Conservation (phyloP, 2,329 filamentous ascomycete genomes). For the Sporothrix curviconia region DNA sequence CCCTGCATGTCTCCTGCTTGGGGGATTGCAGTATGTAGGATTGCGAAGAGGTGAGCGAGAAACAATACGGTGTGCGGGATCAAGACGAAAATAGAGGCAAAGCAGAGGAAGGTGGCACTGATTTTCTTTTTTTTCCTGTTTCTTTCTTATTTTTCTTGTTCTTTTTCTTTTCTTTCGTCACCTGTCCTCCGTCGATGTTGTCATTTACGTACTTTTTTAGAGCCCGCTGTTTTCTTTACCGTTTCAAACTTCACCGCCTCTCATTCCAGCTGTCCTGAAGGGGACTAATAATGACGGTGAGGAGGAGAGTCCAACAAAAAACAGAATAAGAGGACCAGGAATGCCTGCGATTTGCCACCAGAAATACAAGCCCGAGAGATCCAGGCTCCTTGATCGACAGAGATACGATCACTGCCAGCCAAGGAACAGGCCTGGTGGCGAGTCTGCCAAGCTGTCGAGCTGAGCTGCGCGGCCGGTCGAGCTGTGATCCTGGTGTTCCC, state of each 20-base stretch:
- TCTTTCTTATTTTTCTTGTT: neutral
- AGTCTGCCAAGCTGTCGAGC: too few species aligned
- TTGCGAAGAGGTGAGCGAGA: too few species aligned
- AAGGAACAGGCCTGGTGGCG: too few species aligned
- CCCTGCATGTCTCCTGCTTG: neutral
- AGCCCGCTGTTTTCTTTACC: conserved; percentile 7
- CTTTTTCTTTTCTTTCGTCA: neutral
- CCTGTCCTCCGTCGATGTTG: neutral
- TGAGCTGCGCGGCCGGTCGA: too few species aligned
- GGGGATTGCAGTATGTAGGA: neutral
- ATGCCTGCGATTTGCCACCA: too few species aligned
- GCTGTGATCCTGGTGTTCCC: too few species aligned
- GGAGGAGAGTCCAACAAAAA: neutral
- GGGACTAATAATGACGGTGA: neutral
- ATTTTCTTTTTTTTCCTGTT: neutral
- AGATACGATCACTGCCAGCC: too few species aligned
- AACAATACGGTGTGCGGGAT: neutral
- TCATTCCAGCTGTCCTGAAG: conserved; percentile 5
- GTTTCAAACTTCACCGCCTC: conserved; percentile 10
- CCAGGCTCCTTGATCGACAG: too few species aligned
- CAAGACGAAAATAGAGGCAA: neutral
- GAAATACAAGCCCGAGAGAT: too few species aligned
- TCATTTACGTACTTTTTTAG: neutral
- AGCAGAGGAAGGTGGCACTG: neutral
- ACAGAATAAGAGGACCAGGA: too few species aligned